Base-by-base conservation (phyloP, 202 grass and related monocot species). In the Digitaria exilis region DNA sequence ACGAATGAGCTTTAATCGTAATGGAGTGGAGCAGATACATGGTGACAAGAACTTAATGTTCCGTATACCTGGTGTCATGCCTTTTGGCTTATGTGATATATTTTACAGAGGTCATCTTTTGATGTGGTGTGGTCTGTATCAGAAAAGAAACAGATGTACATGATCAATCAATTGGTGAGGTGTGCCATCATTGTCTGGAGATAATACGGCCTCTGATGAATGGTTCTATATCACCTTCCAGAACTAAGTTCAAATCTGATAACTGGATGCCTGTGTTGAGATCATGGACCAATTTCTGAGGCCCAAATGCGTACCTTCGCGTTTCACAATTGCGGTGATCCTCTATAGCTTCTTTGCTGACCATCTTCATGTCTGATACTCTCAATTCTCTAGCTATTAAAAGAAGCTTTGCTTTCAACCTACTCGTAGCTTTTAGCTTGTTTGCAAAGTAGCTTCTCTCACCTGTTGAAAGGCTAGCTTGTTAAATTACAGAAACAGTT, bases 361-460 rank as follows among this genome's bases (percentile, higher is more conserved):
- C 79, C 82, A 45, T 78, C 42, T 84, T 92, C 17, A 63, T 25
- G 25, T 92, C 74, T 13, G 80, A 59, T 17, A 75, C 52, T 49
- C 75, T 69, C 21, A 89, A 25, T 70, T 98, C 91, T 68, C 41
- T 84, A 37, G 83, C 45, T 76, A 94, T 63, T 65, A 92, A 56
- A 75, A 98, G 85, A 13, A 98, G 89, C 85, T 98, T 96, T 59
- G 91, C 91, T 90, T 96, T 96, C 77, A 96, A 71, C 25, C 96
- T 84, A 82, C 87, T 90, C 22, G 56, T 76, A 30, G 93, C 93
- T 81, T 98, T 98, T 44, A 92, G 49, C 84, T 88, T 92, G 81
- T 98, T 98, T 43, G 96, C 88, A 26, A 98, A 96, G 65, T 85
- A 82, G 80, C 89, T 98, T 89, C 96, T 92, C 80, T 98, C 96